Evolutionary conservation across 768 basidiomycete genomes (phyloP), one percentile per base, ranked within the genome.

Genomic region (Trametopsis cervina): DNA sequence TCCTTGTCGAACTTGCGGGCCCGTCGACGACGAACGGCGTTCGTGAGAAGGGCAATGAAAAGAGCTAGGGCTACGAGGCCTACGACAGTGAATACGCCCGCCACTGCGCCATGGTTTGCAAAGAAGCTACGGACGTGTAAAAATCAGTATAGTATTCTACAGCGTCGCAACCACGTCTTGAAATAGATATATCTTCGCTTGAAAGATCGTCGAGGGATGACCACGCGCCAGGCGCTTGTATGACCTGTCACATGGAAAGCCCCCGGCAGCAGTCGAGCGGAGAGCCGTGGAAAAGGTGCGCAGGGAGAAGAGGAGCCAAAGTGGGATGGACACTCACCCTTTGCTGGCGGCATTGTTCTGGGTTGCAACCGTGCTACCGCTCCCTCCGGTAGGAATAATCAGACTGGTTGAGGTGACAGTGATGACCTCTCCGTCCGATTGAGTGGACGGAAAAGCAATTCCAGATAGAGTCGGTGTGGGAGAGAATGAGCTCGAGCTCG

Each of bases 1-100:
- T 89, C 87, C n/a, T 72, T 71, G 60, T 89, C 87, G 56, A 86
- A 82, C 37, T 74, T 70, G 51, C 70, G 62, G 2, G 78, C 80
- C 1, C 82, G 78, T 5, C 81, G 80, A 0, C 85, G 77, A 7
- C 85, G 81, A 54, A 85, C 51, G 51, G 65, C 63, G 49, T 73
- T 78, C 29, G 76, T 73, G 40, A 70, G 64, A 53, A 88, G 58
- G 55, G 68, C 68, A 51, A 88, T 59, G 57, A 76, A 12, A 55
- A 85, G 46, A 7, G 67, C 77, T 40, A 78, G 53, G 17, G 58
- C 77, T 43, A 85, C 60, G 26, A 89, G 56, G n/a, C 85, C 85
- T 13, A 81, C 83, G 40, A 80, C 82, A 17, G 78, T 67, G 66
- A 88, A 89, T 0, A 80, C 78, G 11, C 81, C 86, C 1, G 81